Evolutionary conservation across 1,284 basidiomycete species (phyloP), one percentile per base, ranked within the genome.

Genomic region (Polyporus tsugae): DNA sequence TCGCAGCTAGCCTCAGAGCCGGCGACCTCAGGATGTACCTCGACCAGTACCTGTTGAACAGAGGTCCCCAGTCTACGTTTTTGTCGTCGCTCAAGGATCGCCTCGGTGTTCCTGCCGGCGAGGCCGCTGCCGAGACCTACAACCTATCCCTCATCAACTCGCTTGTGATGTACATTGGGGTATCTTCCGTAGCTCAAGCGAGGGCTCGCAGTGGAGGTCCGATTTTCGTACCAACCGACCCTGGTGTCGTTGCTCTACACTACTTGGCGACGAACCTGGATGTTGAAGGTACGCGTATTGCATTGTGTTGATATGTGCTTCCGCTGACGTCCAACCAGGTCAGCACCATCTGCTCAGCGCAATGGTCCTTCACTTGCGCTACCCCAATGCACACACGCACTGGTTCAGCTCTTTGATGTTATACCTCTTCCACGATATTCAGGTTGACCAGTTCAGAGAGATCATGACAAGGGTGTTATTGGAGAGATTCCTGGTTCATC

Each of bases 321-420:
- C 35, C 59, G 25, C 63, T 63, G 13, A 71, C 25, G 17, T 33
- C 11, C 53, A 13, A 66, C 0, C 69, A 96, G 95, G 95, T 74
- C 95, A 98, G 87, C 95, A 98, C 82, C 91, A 98, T 79, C 85
- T 99, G 73, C 84, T 98, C 72, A 95, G 92, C 73, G 91, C 96
- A 22, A 92, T 96, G 77, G 92, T 96, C 44, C 89, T 98, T 76
- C 97, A 99, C 80, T 85, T 99, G 70, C 95, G 98, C 76, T 97
- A 95, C 85, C 95, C 96, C 41, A 96, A 96, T 76, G 95, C 95
- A n/a, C 96, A 97, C 82, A 99, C 96, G 63, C 92, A 95, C 79
- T 98, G 96, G 95, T 98, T 97, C 86, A 94, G 93, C 79, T 92
- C 90, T 58, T 86, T 98, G 71, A 82, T 99, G 68, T 87, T 99